phyloP scores from a whole-genome alignment of 225 moss, liverwort and hornwort genomes.

The Neckera pumila region DNA sequence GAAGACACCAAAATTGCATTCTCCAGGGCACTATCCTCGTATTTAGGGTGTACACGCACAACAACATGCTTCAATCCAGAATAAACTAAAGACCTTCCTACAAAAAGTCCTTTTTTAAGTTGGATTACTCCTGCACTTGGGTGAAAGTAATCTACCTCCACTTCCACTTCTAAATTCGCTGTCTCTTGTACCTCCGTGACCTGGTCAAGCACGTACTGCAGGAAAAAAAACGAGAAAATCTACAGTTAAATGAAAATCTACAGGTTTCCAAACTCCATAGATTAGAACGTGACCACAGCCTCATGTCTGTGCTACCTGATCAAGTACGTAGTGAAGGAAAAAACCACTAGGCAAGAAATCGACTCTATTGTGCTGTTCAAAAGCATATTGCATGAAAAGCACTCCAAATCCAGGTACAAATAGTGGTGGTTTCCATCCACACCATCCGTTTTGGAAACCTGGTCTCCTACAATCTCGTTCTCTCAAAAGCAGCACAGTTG shows the following conservation, averaged over 20 bases:
- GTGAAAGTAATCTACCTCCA: constrained; percentile 77
- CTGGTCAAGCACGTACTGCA: constrained; percentile 78
- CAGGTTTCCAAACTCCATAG: not conserved
- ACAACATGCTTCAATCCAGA: constrained; percentile 68
- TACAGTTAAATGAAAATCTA: not conserved
- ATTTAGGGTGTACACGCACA: constrained; percentile 67
- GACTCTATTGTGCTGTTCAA: not conserved
- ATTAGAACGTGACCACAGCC: not conserved
- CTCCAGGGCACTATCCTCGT: constrained; percentile 26
- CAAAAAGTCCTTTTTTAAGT: constrained; percentile 47
- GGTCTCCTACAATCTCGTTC: not conserved
- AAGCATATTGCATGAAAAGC: not conserved
- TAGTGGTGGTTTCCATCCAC: not conserved
- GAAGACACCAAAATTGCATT: constrained; percentile 78
- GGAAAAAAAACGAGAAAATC: not conserved
- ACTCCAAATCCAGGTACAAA: not conserved
- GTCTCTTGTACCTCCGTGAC: constrained; percentile 47
- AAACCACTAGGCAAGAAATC: not conserved
- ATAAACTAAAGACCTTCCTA: constrained; percentile 62
- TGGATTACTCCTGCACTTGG: constrained; percentile 51
- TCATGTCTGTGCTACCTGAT: not conserved
- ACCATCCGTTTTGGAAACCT: not conserved
- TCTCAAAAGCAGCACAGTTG: not conserved
- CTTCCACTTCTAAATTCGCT: constrained; percentile 49
- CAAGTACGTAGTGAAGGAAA: not conserved